Evolutionary conservation across 192 early-diverging fungal species (phyloP).

Genomic region (Rhizophagus clarus): DNA sequence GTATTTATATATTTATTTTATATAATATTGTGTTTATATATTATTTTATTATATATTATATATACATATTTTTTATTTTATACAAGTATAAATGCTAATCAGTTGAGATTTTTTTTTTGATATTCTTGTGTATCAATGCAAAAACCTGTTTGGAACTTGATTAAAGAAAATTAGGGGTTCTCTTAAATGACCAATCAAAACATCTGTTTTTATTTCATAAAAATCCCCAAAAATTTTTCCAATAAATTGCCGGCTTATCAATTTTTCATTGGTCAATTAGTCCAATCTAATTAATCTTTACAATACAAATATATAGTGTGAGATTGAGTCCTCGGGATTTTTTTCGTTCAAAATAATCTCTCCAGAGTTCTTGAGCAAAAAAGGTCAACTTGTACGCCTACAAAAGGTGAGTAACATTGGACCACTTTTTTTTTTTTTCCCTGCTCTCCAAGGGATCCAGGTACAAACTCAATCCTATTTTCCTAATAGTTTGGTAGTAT

Average conservation of each 20-base stretch:
- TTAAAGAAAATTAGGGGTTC: background rate
- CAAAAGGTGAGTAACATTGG: slow-evolving; percentile 27
- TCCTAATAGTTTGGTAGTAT: slow-evolving; percentile 7
- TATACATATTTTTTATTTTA: too few relatives aligned
- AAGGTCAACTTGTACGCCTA: slow-evolving; percentile 17
- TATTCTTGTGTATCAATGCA: background rate
- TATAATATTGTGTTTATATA: background rate
- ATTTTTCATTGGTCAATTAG: background rate
- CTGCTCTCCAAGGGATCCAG: slow-evolving; percentile 25
- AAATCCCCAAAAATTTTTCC: background rate
- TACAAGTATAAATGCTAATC: too few relatives aligned
- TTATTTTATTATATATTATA: too few relatives aligned
- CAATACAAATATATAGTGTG: slow-evolving; percentile 16
- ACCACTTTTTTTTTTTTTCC: slow-evolving; percentile 18
- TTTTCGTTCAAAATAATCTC: background rate
- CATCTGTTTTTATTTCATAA: background rate
- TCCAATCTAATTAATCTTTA: background rate
- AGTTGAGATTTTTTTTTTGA: background rate
- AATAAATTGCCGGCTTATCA: background rate
- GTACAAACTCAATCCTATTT: slow-evolving; percentile 24
- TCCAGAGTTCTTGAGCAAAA: slow-evolving; percentile 21
- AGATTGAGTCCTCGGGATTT: background rate
- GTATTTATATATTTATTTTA: background rate
- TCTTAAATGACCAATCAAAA: background rate
- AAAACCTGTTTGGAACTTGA: slow-evolving; percentile 8